Evolutionary conservation across 1,139 yeast species (phyloP), one percentile per base, ranked within the genome.

Genomic region (Hyphopichia buzzinii): DNA sequence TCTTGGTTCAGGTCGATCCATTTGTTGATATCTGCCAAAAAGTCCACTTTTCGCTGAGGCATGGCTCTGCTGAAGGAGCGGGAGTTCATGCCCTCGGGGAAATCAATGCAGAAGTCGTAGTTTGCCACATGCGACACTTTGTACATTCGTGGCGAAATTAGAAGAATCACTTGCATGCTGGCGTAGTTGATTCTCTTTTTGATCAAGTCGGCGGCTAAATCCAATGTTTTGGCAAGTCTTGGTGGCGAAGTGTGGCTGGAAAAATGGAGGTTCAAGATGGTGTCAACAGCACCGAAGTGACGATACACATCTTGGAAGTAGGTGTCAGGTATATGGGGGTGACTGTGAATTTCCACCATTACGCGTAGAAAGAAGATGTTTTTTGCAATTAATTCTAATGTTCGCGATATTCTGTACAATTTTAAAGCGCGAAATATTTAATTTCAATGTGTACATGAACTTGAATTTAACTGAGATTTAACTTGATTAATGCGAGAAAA

Each of bases 11-110:
- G 48, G 46, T 81, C 65, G 3, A 84, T 71, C 47, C 80, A 82
- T n/a, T 63, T 50, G 23, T 88, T 81, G 37, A 88, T 72, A 16
- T 72, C 71, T 25, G 77, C 73, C 10, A 84, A 70, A 42, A 79
- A 75, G 32, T 73, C 66, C 15, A 68, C 65, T 47, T 85, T 82
- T 54, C 84, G 72, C 29, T 63, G 59, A 33, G 72, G 67, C 19
- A 86, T 36, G 23, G 22, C 11, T 12, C 21, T 30, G 29, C 33
- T 43, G 30, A 39, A 39, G 28, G 19, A 19, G 27, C 12, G 34
- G 22, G 16, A 8, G 14, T 11, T 25, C 34, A 27, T 17, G 16
- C 14, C 15, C 5, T 38, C 36, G 6, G 29, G 17, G 2, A 41
- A 36, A n/a, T 38, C 29, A 10, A 31, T 23, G 7, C 34, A 37